A percentile compares a stretch with the other conserved stretches of the same genome.
Conservation (phyloP, 1,284 basidiomycete species). For the Cryptococcus depauperatus region DNA sequence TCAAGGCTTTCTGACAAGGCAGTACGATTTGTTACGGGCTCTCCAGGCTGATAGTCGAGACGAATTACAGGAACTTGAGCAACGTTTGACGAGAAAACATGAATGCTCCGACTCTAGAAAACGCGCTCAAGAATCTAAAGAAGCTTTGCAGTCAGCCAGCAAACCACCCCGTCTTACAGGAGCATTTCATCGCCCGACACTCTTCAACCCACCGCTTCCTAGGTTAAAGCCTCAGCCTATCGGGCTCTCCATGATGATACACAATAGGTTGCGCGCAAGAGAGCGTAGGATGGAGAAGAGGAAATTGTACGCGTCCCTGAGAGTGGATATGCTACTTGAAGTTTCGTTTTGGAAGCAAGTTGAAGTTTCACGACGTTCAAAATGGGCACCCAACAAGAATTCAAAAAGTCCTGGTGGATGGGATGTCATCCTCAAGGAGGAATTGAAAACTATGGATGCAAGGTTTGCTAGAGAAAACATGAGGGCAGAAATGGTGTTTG, state of each 20-base stretch:
- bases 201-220: slow-evolving; percentile 61
- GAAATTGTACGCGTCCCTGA: slow-evolving; percentile 41
- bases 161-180: slow-evolving; percentile 53
- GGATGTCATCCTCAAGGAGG: slow-evolving; percentile 10
- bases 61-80: slow-evolving; percentile 43
- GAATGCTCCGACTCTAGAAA: slow-evolving; percentile 32
- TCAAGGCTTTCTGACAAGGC: slow-evolving; percentile 16
- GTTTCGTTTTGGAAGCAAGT: slow-evolving; percentile 47
- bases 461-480: slow-evolving; percentile 13
- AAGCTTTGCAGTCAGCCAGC: slow-evolving; percentile 9
- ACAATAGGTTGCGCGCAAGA: slow-evolving; percentile 51
- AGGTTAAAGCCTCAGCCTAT: slow-evolving; percentile 67
- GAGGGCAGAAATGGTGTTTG: slow-evolving; percentile 13
- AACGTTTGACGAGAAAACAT: slow-evolving; percentile 46
- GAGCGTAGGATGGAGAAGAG: slow-evolving; percentile 47
- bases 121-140: not conserved
- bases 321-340: slow-evolving; percentile 53
- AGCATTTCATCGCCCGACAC: slow-evolving; percentile 54
- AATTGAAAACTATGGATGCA: slow-evolving; percentile 13
- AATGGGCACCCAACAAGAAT: slow-evolving; percentile 9
- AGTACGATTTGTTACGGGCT: slow-evolving; percentile 18
- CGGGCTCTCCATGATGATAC: slow-evolving; percentile 61
- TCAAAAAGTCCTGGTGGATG: slow-evolving; percentile 9
- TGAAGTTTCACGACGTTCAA: slow-evolving; percentile 22
- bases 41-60: not conserved